These are phyloP conservation scores for Marchantia paleacea DNA, from an alignment of 225 moss, liverwort and hornwort genomes.

Conservation along the genomic window DNA sequence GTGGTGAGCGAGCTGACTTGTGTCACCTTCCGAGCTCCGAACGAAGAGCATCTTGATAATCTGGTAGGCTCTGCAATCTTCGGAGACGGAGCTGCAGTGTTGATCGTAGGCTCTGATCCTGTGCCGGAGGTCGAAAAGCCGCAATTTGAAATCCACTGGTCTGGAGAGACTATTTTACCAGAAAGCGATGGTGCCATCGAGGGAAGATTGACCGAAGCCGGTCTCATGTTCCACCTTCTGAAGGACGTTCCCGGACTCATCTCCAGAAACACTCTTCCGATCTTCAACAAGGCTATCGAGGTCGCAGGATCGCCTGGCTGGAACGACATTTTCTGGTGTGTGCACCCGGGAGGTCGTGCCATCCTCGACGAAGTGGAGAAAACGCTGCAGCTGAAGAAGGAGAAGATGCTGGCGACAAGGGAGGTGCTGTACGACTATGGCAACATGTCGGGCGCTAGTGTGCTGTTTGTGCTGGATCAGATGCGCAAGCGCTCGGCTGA, in stretches of 20 bases:
- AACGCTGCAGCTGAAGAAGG: neutral
- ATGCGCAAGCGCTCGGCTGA: conserved; percentile 5
- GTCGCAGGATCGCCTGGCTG: conserved; percentile 15
- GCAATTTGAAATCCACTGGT: conserved; percentile 28
- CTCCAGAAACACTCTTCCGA: conserved; percentile 27
- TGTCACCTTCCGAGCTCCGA: conserved; percentile 34
- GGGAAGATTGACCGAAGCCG: conserved; percentile 30
- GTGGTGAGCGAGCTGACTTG: conserved; percentile 27
- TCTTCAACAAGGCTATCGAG: conserved; percentile 12
- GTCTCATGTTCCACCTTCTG: conserved; percentile 29
- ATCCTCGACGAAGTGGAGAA: conserved; percentile 24
- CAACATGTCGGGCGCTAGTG: conserved; percentile 28
- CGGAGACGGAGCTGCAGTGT: conserved; percentile 21
- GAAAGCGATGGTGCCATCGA: conserved; percentile 39
- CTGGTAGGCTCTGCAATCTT: conserved; percentile 32
- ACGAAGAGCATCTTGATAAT: conserved; percentile 30
- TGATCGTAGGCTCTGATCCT: conserved; percentile 32
- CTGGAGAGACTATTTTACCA: conserved; percentile 33
- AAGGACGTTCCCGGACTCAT: conserved; percentile 27
- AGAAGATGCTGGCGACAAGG: conserved; percentile 21
- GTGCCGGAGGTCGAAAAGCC: conserved; percentile 24
- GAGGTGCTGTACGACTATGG: conserved; percentile 18
- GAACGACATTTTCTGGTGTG: conserved; percentile 31
- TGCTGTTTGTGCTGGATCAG: conserved; percentile 20
- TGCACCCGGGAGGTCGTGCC: conserved; percentile 24